Percentiles rank a stretch among this genome's conserved stretches.
phyloP scores from a whole-genome alignment of 2,329 filamentous ascomycete species.

The Trichoderma gracile region DNA sequence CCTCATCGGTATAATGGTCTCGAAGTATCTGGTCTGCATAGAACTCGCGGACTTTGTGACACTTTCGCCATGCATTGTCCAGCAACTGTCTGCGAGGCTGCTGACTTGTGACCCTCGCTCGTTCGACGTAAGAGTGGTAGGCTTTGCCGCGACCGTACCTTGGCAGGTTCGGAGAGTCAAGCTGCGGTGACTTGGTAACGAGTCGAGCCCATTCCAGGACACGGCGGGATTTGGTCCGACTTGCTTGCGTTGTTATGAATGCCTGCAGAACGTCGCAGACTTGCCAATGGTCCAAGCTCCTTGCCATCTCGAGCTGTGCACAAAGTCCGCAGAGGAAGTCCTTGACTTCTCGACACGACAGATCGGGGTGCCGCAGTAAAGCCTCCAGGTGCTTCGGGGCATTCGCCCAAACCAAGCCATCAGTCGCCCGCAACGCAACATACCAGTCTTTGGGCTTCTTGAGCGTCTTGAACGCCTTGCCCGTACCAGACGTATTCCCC shows the following conservation, averaged over 20 bases:
- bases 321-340: not conserved
- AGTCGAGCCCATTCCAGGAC: not conserved
- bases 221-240: not conserved
- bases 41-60: not conserved
- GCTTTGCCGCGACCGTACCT: not conserved
- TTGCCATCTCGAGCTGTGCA: not conserved
- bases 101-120: not conserved
- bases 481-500: not conserved
- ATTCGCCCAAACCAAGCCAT: not conserved
- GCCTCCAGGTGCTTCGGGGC: not conserved
- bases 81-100: not conserved
- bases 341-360: not conserved
- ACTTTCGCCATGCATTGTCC: not conserved
- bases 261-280: not conserved
- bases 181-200: not conserved
- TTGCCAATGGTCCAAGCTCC: not conserved
- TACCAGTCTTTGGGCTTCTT: conserved; percentile 2
- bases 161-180: not conserved
- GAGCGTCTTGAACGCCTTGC: not conserved
- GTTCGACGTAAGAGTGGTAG: not conserved
- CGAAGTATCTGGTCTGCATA: not conserved
- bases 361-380: not conserved
- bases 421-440: not conserved
- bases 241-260: not conserved
- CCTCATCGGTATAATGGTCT: not conserved